Evolutionary conservation across 805 yeast genomes (phyloP).

Genomic region (Kluyveromyces aestuarii): DNA sequence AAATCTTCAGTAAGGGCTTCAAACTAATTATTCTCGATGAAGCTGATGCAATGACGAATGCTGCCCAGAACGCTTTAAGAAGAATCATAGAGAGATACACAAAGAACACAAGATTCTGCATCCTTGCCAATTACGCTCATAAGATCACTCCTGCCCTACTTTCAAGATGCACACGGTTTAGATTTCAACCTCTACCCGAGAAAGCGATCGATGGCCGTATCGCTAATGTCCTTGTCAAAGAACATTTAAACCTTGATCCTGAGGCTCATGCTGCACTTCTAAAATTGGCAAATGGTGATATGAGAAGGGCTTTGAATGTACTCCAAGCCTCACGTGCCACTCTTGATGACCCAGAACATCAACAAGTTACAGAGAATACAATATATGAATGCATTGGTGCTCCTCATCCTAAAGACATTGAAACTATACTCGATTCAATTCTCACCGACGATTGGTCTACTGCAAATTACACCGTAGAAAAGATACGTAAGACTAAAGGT

Average conservation of each 20-base stretch:
- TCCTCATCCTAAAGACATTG: conserved; percentile 82
- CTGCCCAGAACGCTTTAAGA: conserved; percentile 76
- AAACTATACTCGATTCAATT: conserved; percentile 64
- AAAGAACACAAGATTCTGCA: conserved; percentile 90
- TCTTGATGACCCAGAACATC: conserved; percentile 36
- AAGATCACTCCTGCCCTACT: conserved; percentile 90
- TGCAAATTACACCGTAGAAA: conserved; percentile 55
- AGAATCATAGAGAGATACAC: conserved; percentile 84
- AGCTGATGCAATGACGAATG: conserved; percentile 90
- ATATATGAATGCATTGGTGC: conserved; percentile 94
- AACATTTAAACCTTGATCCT: conserved; percentile 46
- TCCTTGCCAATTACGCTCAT: conserved; percentile 91
- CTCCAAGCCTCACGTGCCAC: conserved; percentile 91
- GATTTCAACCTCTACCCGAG: conserved; percentile 74
- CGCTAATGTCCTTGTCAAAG: conserved; percentile 58
- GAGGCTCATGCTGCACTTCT: conserved; percentile 62
- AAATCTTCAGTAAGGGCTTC: conserved; percentile 79
- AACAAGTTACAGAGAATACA: conserved; percentile 59
- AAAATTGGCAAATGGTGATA: conserved; percentile 80
- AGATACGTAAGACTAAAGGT: conserved; percentile 64
- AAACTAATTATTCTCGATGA: conserved; percentile 90
- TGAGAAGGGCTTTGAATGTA: conserved; percentile 91
- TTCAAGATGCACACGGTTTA: conserved; percentile 90
- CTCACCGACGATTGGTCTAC: conserved; percentile 85
- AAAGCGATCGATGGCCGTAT: conserved; percentile 64